Conservation (phyloP, 345 rosid genomes). For the Populus nigra region DNA sequence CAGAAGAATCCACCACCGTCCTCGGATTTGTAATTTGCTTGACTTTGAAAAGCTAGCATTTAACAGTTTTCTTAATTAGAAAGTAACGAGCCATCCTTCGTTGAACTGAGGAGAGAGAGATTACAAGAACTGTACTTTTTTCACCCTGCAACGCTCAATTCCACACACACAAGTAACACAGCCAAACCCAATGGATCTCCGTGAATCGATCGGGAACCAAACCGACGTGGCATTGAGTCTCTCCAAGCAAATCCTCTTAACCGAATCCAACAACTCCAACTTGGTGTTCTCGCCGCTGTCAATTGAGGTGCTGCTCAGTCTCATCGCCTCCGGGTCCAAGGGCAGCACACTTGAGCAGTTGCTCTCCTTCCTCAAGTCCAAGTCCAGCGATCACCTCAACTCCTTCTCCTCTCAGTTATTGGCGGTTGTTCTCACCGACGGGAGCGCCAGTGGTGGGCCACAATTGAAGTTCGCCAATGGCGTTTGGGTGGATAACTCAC, state of each 20-base stretch:
- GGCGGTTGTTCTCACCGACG: constrained; percentile 61
- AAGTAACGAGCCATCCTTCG: neutral
- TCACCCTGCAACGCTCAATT: neutral
- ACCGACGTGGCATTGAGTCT: constrained; percentile 53
- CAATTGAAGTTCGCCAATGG: constrained; percentile 57
- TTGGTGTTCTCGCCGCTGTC: constrained; percentile 77
- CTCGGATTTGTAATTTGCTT: too few relatives aligned
- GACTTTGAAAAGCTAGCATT: too few relatives aligned
- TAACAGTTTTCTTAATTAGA: neutral
- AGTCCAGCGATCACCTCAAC: constrained; percentile 52
- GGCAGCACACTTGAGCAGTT: constrained; percentile 67
- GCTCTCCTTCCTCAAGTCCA: constrained; percentile 66
- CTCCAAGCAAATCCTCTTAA: constrained; percentile 42
- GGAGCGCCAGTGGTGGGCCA: constrained; percentile 66
- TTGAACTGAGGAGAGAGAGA: too few relatives aligned
- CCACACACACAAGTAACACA: neutral
- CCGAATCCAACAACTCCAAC: constrained; percentile 52
- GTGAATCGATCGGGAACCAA: constrained; percentile 51
- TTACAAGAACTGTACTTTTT: too few relatives aligned
- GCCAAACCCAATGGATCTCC: constrained; percentile 50
- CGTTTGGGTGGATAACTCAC: constrained; percentile 63
- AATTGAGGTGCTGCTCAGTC: constrained; percentile 61
- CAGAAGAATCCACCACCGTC: too few relatives aligned
- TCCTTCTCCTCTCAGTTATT: constrained; percentile 58
- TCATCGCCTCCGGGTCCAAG: constrained; percentile 64